Conservation (phyloP, 1,284 basidiomycete species). For the Rhodotorula mucilaginosa region DNA sequence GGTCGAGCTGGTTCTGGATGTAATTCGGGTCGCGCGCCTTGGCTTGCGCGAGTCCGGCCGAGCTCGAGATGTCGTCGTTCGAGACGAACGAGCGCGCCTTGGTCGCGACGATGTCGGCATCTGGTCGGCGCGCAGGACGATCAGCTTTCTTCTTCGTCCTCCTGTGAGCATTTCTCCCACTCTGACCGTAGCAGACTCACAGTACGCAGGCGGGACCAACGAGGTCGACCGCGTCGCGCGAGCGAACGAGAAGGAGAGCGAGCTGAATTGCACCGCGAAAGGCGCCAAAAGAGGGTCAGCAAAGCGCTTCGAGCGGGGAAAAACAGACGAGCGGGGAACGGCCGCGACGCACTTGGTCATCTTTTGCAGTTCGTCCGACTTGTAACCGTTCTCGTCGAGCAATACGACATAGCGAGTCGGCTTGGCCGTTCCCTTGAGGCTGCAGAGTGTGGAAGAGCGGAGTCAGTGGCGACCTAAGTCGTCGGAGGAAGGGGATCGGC, state of each 20-base stretch:
- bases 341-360: slow-evolving; percentile 14
- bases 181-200: neutral
- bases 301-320: too few relatives aligned
- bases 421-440: slow-evolving; percentile 33
- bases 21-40: slow-evolving; percentile 4
- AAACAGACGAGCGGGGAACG: slow-evolving; percentile 1
- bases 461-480: neutral
- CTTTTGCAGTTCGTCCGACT: slow-evolving; percentile 46
- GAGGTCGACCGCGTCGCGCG: slow-evolving; percentile 52
- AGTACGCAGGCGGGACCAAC: slow-evolving; percentile 51
- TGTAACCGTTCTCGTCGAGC: slow-evolving; percentile 50
- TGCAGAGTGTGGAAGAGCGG: neutral
- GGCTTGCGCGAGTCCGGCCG: slow-evolving; percentile 2
- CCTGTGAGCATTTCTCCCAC: too few relatives aligned
- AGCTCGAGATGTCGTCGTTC: slow-evolving; percentile 43
- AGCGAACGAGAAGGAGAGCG: slow-evolving; percentile 51
- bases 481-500: too few relatives aligned
- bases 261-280: slow-evolving; percentile 39
- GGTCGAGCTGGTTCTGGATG: slow-evolving; percentile 31
- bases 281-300: neutral
- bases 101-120: slow-evolving; percentile 52
- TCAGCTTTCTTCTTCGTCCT: too few relatives aligned
- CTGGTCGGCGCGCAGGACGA: neutral
- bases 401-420: slow-evolving; percentile 7
- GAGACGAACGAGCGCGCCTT: slow-evolving; percentile 51